Evolutionary conservation across 2,329 filamentous ascomycete species (phyloP).

Genomic region (Sarocladium kiliense): DNA sequence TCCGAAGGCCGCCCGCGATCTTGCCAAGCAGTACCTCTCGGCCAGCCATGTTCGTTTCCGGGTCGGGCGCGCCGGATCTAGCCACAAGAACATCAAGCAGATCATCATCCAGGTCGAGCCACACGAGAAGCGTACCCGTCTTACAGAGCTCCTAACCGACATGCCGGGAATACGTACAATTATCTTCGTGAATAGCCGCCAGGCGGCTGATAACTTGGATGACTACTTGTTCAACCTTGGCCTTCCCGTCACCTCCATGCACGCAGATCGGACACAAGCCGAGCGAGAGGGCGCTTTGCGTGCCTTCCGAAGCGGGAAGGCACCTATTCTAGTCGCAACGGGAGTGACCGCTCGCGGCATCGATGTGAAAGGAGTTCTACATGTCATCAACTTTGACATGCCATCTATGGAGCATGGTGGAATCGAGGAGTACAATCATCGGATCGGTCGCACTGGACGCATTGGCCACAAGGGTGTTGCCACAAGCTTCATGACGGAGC

Average conservation of each 20-base stretch:
- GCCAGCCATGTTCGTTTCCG: constrained; percentile 73
- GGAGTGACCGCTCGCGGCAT: constrained; percentile 84
- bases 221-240: constrained; percentile 79
- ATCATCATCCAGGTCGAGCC: constrained; percentile 63
- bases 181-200: constrained; percentile 83
- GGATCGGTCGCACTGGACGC: constrained; percentile 91
- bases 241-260: constrained; percentile 82
- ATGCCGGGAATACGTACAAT: constrained; percentile 73
- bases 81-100: constrained; percentile 79
- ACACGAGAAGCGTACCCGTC: constrained; percentile 60
- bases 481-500: constrained; percentile 81
- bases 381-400: constrained; percentile 92
- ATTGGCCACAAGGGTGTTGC: constrained; percentile 85
- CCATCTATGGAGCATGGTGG: constrained; percentile 72
- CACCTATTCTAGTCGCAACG: constrained; percentile 80
- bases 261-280: constrained; percentile 77
- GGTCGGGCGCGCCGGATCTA: constrained; percentile 81
- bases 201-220: constrained; percentile 75
- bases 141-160: constrained; percentile 67
- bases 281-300: constrained; percentile 92
- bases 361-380: constrained; percentile 79
- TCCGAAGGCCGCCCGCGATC: constrained; percentile 68
- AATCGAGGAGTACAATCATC: constrained; percentile 89
- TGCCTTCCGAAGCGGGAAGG: constrained; percentile 68
- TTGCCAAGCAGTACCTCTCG: constrained; percentile 73